Percentiles rank a stretch among this genome's conserved stretches.
Evolutionary conservation across 2,329 filamentous ascomycete genomes (phyloP).

Genomic region (Alternaria arborescens): DNA sequence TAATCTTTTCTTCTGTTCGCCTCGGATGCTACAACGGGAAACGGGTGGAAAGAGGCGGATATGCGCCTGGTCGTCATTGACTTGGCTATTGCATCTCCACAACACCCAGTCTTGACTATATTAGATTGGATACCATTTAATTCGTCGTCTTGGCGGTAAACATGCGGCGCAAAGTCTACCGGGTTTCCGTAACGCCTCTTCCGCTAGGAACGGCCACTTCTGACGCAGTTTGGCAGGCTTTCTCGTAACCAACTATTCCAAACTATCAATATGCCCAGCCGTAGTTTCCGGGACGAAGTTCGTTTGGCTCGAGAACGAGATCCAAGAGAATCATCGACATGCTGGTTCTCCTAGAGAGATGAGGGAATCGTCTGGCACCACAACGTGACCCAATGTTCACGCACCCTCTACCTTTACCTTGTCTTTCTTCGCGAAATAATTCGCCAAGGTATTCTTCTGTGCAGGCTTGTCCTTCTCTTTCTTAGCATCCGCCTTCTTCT

Average conservation of each 20-base stretch:
- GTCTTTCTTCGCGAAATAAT: conserved; percentile 41
- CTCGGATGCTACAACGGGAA: background rate
- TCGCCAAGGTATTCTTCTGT: conserved; percentile 47
- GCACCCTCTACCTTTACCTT: background rate
- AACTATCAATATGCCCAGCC: background rate
- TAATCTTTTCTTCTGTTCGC: background rate
- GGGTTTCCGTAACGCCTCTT: conserved; percentile 16
- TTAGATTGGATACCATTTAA: conserved; percentile 18
- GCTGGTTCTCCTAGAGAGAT: background rate
- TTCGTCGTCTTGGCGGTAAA: background rate
- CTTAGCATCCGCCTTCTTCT: conserved; percentile 47
- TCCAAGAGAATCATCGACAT: background rate
- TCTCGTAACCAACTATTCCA: background rate
- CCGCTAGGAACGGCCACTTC: background rate
- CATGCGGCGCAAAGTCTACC: background rate
- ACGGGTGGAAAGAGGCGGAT: background rate
- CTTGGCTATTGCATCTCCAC: background rate
- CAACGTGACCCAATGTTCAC: background rate
- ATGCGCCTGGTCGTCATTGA: conserved; percentile 20
- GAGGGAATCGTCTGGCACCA: background rate
- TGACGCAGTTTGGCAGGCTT: too few relatives aligned
- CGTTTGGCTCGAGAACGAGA: accelerated
- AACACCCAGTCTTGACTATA: background rate
- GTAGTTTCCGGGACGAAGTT: background rate
- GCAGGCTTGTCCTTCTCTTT: conserved; percentile 33